A percentile compares a stretch with the other conserved stretches of the same genome.
phyloP scores from a whole-genome alignment of 306 rosid species.

The Bauhinia variegata region DNA sequence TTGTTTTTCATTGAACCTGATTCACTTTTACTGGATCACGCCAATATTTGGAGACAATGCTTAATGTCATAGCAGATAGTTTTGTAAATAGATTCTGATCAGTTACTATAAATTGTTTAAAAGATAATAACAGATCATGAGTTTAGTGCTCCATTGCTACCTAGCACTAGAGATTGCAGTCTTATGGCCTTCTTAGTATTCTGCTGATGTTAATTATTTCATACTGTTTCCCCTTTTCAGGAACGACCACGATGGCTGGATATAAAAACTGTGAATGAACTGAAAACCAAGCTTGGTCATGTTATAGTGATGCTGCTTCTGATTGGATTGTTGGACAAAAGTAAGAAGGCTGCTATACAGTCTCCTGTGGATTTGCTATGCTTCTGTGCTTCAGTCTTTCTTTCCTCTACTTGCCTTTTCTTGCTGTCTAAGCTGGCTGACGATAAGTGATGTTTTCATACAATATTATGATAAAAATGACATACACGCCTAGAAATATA shows the following conservation, averaged over 20 bases:
- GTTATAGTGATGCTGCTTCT: conserved; percentile 97
- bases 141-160: conserved; percentile 7
- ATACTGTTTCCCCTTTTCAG: conserved; percentile 45
- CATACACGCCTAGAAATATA: not conserved
- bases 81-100: not conserved
- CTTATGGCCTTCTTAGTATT: not conserved
- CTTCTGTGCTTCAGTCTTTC: conserved; percentile 75
- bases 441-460: conserved; percentile 25
- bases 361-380: conserved; percentile 86
- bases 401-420: conserved; percentile 79
- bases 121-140: not conserved
- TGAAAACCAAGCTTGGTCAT: conserved; percentile 92
- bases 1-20: no score
- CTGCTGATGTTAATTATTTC: conserved; percentile 3
- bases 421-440: conserved; percentile 74
- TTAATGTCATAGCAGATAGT: not conserved
- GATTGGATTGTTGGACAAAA: conserved; percentile 82
- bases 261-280: conserved; percentile 71
- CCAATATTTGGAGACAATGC: no score
- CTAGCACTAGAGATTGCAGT: conserved; percentile 1
- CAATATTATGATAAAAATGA: not conserved
- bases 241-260: conserved; percentile 88
- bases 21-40: no score
- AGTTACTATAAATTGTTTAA: not conserved
- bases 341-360: conserved; percentile 71